phyloP scores from a whole-genome alignment of 371 early-diverging fungal species.

The Batrachochytrium dendrobatidis region DNA sequence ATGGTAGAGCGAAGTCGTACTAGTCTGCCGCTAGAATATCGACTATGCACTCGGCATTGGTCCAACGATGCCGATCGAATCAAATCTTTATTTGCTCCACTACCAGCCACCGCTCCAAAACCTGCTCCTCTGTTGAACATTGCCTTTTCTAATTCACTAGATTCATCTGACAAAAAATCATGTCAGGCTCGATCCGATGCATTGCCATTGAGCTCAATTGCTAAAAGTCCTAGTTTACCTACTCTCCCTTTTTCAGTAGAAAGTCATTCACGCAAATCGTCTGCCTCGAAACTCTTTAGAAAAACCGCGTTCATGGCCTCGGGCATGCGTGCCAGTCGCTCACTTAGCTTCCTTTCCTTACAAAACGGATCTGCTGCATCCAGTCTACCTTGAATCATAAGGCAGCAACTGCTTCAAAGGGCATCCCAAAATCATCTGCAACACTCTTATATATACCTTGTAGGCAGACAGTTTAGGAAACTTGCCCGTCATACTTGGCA shows the following conservation, averaged over 20 bases:
- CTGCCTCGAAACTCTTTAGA: neutral
- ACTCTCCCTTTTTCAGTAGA: conserved; percentile 11
- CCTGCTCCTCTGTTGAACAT: conserved; percentile 6
- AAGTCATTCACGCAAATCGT: neutral
- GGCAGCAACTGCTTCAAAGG: too few species aligned
- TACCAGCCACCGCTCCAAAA: conserved; percentile 39
- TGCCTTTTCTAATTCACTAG: conserved; percentile 13
- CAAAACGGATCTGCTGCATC: too few species aligned
- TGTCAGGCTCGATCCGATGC: conserved; percentile 3
- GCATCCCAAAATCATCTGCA: too few species aligned
- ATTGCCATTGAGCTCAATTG: conserved; percentile 15
- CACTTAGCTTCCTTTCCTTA: conserved; percentile 1
- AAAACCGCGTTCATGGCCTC: conserved; percentile 2
- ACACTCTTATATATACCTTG: too few species aligned
- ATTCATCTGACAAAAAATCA: conserved; percentile 4
- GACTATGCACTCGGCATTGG: conserved; percentile 75
- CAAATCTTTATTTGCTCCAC: conserved; percentile 42
- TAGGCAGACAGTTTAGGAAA: too few species aligned
- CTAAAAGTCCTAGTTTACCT: conserved; percentile 21
- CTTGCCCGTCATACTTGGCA: too few species aligned
- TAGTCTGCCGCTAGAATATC: conserved; percentile 61
- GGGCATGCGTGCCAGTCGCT: conserved; percentile 1
- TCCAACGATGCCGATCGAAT: conserved; percentile 59
- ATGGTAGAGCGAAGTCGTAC: conserved; percentile 54
- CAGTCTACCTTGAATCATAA: too few species aligned